These are phyloP conservation scores for Salvia rosmarinus DNA, from an alignment of 257 asterid genomes.

Conservation along the genomic window DNA sequence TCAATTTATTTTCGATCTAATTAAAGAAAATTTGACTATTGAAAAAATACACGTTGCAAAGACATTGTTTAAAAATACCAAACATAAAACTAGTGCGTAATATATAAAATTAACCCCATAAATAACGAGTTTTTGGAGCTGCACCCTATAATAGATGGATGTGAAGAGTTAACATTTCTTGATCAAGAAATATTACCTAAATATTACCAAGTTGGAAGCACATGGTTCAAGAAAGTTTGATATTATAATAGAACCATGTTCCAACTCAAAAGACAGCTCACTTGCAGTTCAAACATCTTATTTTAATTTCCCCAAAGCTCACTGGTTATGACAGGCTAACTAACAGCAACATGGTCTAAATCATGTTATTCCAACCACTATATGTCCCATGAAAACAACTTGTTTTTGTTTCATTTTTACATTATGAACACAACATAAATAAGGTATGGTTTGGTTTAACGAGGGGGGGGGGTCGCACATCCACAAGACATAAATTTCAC, in stretches of 20 bases:
- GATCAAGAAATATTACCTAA: neutral
- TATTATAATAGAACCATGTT: constrained; percentile 11
- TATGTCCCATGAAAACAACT: constrained; percentile 16
- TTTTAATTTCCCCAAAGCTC: neutral
- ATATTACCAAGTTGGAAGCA: neutral
- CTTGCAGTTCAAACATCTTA: constrained; percentile 6
- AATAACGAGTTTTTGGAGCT: no score
- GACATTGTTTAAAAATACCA: no score
- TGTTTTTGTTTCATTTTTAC: neutral
- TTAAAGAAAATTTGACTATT: no score
- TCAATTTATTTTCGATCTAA: no score
- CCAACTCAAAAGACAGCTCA: constrained; percentile 26
- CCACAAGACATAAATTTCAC: constrained; percentile 18
- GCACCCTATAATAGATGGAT: neutral
- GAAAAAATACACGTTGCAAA: no score
- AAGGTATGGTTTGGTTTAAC: no score
- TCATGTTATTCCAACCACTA: constrained; percentile 28
- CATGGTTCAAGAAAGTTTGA: constrained; percentile 18
- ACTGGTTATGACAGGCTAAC: constrained; percentile 6
- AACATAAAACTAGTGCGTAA: no score
- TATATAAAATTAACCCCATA: no score
- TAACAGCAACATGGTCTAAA: neutral
- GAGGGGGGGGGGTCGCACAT: no score
- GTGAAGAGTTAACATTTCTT: neutral
- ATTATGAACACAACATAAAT: no score